Base-by-base conservation (phyloP, 1,284 basidiomycete genomes). In the Melampsora larici-populina region DNA sequence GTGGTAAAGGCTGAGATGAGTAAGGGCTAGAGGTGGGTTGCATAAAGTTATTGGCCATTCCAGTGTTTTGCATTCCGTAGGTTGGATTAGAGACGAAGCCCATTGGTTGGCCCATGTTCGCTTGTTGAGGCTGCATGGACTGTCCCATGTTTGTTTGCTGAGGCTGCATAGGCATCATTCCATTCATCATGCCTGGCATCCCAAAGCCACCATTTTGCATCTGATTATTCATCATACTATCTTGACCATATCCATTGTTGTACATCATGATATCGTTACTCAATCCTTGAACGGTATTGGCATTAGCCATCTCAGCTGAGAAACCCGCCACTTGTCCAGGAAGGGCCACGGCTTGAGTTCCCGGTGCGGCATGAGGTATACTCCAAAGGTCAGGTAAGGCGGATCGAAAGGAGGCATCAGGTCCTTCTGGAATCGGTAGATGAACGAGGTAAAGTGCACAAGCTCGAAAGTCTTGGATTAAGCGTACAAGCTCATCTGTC, bases 391-490 rank as follows among this genome's bases (percentile, higher is more conserved):
- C 74, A 17, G 74, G 74, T 48, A 76, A 63, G 18, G 74, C 65
- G 7, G 74, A 76, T 33, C 74, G 65, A n/a, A 76, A 76, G 1
- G 74, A 76, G 33, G 74, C 74, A 49, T 76, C 74, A 6, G 74
- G 74, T 33, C 74, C 74, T 24, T 76, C 74, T 29, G 74, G 74
- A 11, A 76, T 66, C 4, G 74, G 74, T 7, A 76, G 74, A 69
- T 76, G 74, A 60, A 76, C 74, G 11, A 76, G 66, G 66, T 76
- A 76, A 43, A 76, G 74, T 26, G 74, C 74, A 26, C 74, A 76
- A 4, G 74, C 66, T 63, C 74, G 66, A 46, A 76, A 76, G 18
- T 76, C 74, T 68, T 76, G 74, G 48, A 76, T 76, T 9, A 76
- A 64, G 43, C 74, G 55, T 31, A 68, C 74, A 6, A 76, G 40